These are phyloP conservation scores for Naematelia encephala DNA, from an alignment of 768 basidiomycete genomes.

Conservation along the genomic window DNA sequence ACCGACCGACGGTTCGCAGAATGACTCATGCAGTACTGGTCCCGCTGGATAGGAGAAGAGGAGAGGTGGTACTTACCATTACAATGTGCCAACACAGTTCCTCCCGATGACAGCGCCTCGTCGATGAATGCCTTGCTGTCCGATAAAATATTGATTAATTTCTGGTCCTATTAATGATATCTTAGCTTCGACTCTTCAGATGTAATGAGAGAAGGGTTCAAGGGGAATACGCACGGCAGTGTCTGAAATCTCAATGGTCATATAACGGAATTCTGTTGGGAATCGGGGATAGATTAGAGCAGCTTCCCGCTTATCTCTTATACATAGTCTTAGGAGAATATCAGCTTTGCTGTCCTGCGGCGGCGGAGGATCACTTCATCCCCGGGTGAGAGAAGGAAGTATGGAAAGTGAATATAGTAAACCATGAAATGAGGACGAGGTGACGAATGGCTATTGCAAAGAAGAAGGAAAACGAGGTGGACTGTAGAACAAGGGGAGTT, in stretches of 20 bases:
- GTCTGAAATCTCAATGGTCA: constrained; percentile 50
- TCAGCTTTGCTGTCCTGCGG: constrained; percentile 1
- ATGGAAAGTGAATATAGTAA: no score
- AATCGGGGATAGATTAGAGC: constrained; percentile 45
- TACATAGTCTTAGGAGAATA: constrained; percentile 37
- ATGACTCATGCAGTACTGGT: not conserved
- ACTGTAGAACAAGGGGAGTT: not conserved
- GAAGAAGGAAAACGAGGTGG: no score
- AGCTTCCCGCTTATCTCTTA: constrained; percentile 46
- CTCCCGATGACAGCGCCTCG: constrained; percentile 34
- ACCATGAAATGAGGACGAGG: no score
- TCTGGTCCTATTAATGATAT: constrained; percentile 39
- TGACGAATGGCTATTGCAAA: no score
- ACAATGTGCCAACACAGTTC: constrained; percentile 49
- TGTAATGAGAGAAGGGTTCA: not conserved
- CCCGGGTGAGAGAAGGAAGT: no score
- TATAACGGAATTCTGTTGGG: constrained; percentile 45
- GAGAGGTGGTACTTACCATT: constrained; percentile 31
- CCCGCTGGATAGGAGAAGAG: not conserved
- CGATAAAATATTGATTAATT: constrained; percentile 47
- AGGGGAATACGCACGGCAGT: constrained; percentile 33
- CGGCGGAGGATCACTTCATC: no score
- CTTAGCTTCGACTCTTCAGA: not conserved
- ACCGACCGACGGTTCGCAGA: not conserved
- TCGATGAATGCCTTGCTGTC: constrained; percentile 43